Evolutionary conservation across 306 rosid species (phyloP), one percentile per base, ranked within the genome.

Genomic region (Lagenaria siceraria): DNA sequence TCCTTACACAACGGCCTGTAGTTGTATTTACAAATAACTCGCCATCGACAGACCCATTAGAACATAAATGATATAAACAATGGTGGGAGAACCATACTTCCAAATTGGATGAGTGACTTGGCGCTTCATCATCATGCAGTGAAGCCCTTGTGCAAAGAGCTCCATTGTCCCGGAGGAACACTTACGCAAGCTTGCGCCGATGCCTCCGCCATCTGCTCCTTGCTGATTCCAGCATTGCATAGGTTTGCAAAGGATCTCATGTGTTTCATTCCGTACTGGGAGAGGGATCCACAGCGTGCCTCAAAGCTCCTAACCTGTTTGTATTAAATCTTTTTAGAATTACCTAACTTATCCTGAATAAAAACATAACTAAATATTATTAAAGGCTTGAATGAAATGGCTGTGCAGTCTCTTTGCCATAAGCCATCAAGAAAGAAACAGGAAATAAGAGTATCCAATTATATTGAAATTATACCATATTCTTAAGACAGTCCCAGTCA

Each of bases 221-320:
- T 83, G 68, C 53, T 53, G 49, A 88, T 85, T 81, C 97, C 90
- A 12, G 90, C 92, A 27, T 96, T 96, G 90, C 99, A 92, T 77
- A 96, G 79, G 89, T 92, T 96, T 33, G 96, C 97, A 27, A 96
- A 86, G 70, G 99, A 89, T 54, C 98, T 81, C 99, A 92, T 92
- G 77, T 92, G 96, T 66, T 96, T 96, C 98, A 96, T 92, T 60
- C 99, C 99, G 58, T 96, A 96, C 54, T 96, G 97, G 59, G 99
- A 96, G 38, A 96, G 81, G 17, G 97, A 87, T 86, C 98, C 99
- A 31, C 99, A 96, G 25, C 84, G 82, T 42, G 93, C 87, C 97
- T 96, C 99, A 77, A 87, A 96, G 84, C 85, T 87, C 80, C 96
- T 85, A 73, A 96, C 99, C 99, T 96, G 84, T 78, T 80, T 76